Percentiles rank a stretch among this genome's conserved stretches.
phyloP scores from a whole-genome alignment of 495 filamentous ascomycete species.

The Darksidea phi region DNA sequence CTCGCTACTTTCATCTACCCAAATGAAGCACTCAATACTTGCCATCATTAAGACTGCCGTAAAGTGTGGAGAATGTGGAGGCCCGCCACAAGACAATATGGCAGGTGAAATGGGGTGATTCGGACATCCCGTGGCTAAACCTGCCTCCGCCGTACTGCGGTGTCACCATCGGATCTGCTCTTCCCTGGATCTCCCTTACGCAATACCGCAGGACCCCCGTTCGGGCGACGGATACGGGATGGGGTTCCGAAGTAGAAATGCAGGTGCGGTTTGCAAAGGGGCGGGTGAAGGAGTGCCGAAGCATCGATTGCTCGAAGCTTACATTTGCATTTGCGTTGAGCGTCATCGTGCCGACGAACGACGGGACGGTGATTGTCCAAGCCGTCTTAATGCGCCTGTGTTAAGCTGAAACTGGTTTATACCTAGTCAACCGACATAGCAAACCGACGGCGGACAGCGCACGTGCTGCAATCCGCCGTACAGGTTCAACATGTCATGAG shows the following conservation, averaged over 20 bases:
- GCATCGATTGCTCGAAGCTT: neutral
- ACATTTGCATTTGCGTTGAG: neutral
- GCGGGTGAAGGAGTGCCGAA: neutral
- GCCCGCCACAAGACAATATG: neutral
- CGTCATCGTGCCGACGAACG: constrained; percentile 2
- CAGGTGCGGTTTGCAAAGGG: neutral
- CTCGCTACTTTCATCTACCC: constrained; percentile 10
- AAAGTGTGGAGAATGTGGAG: constrained; percentile 33
- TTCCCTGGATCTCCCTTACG: constrained; percentile 28
- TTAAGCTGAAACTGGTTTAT: constrained; percentile 25
- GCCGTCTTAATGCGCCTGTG: constrained; percentile 4
- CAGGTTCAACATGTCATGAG: constrained; percentile 29
- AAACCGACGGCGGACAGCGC: constrained; percentile 8
- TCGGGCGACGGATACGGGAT: constrained; percentile 26
- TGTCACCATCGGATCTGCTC: constrained; percentile 24
- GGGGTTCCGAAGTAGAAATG: constrained; percentile 18
- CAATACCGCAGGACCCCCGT: constrained; percentile 10
- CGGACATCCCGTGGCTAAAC: constrained; percentile 16
- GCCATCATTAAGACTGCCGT: neutral
- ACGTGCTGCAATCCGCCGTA: neutral
- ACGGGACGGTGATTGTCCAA: neutral
- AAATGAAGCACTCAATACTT: constrained; percentile 14
- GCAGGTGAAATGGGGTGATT: constrained; percentile 5
- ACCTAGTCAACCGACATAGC: constrained; percentile 6
- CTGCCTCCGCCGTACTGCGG: constrained; percentile 24